Conservation (phyloP, 805 yeast genomes). For the Schwanniomyces polymorphus region DNA sequence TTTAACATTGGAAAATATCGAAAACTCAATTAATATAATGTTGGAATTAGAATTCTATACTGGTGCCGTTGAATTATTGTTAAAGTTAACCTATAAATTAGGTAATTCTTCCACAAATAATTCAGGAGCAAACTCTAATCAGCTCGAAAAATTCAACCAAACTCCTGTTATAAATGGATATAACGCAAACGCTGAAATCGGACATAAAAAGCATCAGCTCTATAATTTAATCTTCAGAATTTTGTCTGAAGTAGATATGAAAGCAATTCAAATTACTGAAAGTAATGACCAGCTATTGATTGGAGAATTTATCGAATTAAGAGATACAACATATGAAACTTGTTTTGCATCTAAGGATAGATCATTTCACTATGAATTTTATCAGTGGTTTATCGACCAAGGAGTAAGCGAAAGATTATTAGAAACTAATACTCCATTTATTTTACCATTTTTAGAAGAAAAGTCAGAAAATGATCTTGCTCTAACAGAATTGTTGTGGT, state of each 20-base stretch:
- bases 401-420: constrained; percentile 76
- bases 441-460: constrained; percentile 74
- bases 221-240: constrained; percentile 77
- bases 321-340: constrained; percentile 71
- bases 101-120: constrained; percentile 25
- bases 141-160: neutral
- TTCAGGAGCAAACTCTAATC: neutral
- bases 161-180: constrained; percentile 3
- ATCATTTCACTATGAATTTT: constrained; percentile 86
- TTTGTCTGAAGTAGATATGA: constrained; percentile 67
- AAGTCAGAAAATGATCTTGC: constrained; percentile 62
- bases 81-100: constrained; percentile 70
- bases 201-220: constrained; percentile 40
- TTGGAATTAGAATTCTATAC: constrained; percentile 73
- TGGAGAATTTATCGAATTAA: constrained; percentile 54
- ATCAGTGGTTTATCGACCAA: constrained; percentile 86
- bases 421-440: constrained; percentile 78
- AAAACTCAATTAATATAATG: constrained; percentile 79
- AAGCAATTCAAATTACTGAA: constrained; percentile 48
- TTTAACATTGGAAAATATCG: constrained; percentile 73
- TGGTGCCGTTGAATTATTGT: constrained; percentile 81
- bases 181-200: constrained; percentile 11
- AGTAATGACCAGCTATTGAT: constrained; percentile 38
- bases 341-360: constrained; percentile 77
- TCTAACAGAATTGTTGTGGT: constrained; percentile 84